Conservation (phyloP, 164 flowering plant genomes). For the Magnolia sinica region DNA sequence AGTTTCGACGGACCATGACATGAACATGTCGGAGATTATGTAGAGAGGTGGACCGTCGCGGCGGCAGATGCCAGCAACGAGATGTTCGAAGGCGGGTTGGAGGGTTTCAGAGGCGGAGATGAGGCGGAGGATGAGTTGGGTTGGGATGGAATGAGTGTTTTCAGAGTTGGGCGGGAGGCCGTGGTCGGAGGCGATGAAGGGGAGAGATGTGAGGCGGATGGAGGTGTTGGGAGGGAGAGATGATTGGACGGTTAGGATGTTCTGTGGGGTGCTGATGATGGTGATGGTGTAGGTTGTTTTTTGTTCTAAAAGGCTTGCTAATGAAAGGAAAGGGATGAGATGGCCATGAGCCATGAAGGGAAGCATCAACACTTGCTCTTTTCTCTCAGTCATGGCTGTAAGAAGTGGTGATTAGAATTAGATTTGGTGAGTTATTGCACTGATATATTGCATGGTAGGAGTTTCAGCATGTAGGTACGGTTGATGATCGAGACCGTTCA, state of each 20-base stretch:
- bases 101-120: not conserved
- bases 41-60: slow-evolving; percentile 8
- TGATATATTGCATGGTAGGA: too few species aligned
- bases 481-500: too few species aligned
- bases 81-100: slow-evolving; percentile 6
- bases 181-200: slow-evolving; percentile 6
- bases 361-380: not conserved
- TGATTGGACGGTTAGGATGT: slow-evolving; percentile 1
- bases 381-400: too few species aligned
- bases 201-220: slow-evolving; percentile 9
- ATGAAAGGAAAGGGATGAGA: slow-evolving; percentile 7
- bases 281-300: slow-evolving; percentile 3
- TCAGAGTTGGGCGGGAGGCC: slow-evolving; percentile 6
- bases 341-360: slow-evolving; percentile 16
- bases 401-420: too few species aligned
- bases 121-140: not conserved
- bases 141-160: not conserved
- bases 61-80: not conserved
- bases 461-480: too few species aligned
- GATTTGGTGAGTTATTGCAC: too few species aligned
- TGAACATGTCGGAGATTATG: not conserved
- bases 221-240: slow-evolving; percentile 1
- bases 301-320: not conserved
- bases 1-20: slow-evolving; percentile 1
- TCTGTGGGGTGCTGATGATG: slow-evolving; percentile 8